Conservation (phyloP, 148 eudicot genomes). For the Rheum nobile region DNA sequence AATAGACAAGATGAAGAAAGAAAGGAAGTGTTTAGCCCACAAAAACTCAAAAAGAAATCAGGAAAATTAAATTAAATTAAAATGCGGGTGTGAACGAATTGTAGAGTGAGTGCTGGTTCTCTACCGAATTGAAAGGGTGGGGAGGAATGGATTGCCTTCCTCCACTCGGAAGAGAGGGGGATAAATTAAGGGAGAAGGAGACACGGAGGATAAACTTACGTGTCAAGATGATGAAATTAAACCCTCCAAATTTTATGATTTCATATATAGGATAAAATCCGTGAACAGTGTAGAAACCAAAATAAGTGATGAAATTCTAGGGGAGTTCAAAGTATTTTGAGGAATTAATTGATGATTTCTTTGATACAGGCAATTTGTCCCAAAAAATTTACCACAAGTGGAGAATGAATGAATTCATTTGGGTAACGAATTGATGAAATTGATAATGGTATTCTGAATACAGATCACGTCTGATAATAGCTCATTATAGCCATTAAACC, state of each 20-base stretch:
- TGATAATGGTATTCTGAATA: background rate
- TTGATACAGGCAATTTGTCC: background rate
- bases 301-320: too few relatives aligned
- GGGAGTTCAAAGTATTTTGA: too few relatives aligned
- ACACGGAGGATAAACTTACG: background rate
- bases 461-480: background rate
- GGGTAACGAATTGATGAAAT: background rate
- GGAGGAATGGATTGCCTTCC: background rate
- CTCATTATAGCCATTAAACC: background rate
- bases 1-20: background rate
- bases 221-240: background rate
- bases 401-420: background rate
- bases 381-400: background rate
- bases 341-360: background rate
- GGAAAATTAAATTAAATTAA: background rate
- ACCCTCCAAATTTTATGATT: background rate
- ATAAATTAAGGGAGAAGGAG: background rate
- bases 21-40: background rate
- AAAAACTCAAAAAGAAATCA: background rate
- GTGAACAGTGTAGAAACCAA: too few relatives aligned
- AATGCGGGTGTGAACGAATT: background rate
- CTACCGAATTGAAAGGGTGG: background rate
- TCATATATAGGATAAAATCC: background rate
- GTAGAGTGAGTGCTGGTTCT: background rate
- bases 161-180: background rate